Base-by-base conservation (phyloP, 1,284 basidiomycete genomes). In the Athelia psychrophila region DNA sequence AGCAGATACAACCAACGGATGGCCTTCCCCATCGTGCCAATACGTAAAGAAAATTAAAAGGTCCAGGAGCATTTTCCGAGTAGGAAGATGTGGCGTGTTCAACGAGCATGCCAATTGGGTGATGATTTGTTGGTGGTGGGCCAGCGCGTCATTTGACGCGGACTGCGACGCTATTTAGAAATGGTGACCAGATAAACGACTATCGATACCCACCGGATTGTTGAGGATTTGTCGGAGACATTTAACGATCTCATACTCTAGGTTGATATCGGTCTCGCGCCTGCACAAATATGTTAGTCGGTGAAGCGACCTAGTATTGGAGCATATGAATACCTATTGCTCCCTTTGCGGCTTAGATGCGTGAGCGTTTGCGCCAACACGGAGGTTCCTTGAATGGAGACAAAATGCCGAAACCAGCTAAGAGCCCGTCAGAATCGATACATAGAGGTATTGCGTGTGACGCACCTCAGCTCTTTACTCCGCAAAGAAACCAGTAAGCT, bases 161-260 rank as follows among this genome's bases (percentile, higher is more conserved):
- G 76, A 70, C 88, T 93, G 60, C 3, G 44, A 22, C 54, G 49
- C 46, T 52, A 32, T n/a, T 51, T 40, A 58, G 42, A 23, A 19
- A 46, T 27, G 46, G 4, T 36, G 15, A 50, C 40, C 16, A 8
- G 25, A 45, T 44, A 50, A 19, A 47, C 1, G 40, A 23, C 5
- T n/a, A 27, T 47, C 49, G 19, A 22, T 25, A 73, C 81, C 56
- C 61, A 91, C 90, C 56, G 78, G 74, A 58, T 77, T 82, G 65
- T 96, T 96, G 52, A 98, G 77, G 33, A 97, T 89, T 33, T 84
- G 84, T 61, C 86, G 89, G 55, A 98, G 73, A 62, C 92, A 95
- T 68, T 95, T 97, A 52, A 93, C 81, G 46, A 95, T 78, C 70
- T 98, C 95, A 53, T 93, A 86, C 69, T 98, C 96, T 45, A 97